These are phyloP conservation scores for Ricinus communis DNA, from an alignment of 345 rosid genomes.

Conservation along the genomic window DNA sequence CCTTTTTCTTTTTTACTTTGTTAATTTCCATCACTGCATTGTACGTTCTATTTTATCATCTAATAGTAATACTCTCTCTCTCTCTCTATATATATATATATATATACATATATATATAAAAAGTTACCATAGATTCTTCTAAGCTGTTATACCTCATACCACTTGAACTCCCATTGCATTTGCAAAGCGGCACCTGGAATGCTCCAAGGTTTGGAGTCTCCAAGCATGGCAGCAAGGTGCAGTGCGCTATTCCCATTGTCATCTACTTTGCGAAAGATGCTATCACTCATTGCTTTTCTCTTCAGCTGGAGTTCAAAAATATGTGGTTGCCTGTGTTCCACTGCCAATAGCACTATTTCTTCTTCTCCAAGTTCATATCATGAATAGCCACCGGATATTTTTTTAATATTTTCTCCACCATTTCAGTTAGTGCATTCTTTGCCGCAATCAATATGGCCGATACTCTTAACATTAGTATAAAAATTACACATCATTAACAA, in stretches of 20 bases:
- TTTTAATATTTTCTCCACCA: slow-evolving; percentile 33
- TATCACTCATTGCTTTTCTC: slow-evolving; percentile 15
- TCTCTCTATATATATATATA: too few species aligned
- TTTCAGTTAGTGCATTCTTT: slow-evolving; percentile 32
- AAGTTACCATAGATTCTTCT: not conserved
- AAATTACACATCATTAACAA: not conserved
- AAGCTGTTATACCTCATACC: slow-evolving; percentile 62
- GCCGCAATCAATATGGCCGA: slow-evolving; percentile 34
- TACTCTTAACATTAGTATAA: not conserved
- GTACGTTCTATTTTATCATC: too few species aligned
- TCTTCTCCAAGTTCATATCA: slow-evolving; percentile 27
- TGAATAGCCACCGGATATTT: slow-evolving; percentile 27
- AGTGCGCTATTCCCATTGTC: slow-evolving; percentile 43
- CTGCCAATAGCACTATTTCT: slow-evolving; percentile 46
- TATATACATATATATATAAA: not conserved
- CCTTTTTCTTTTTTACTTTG: too few species aligned
- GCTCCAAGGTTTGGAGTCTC: slow-evolving; percentile 49
- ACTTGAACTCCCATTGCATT: slow-evolving; percentile 68
- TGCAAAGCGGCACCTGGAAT: slow-evolving; percentile 55
- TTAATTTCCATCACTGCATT: too few species aligned
- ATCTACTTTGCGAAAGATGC: slow-evolving; percentile 42
- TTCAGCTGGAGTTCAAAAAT: slow-evolving; percentile 33
- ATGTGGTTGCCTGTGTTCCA: slow-evolving; percentile 51
- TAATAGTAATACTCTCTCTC: too few species aligned
- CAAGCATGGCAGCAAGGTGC: slow-evolving; percentile 50